Evolutionary conservation across 1,139 yeast species (phyloP).

Genomic region (Taiozyma sp.): DNA sequence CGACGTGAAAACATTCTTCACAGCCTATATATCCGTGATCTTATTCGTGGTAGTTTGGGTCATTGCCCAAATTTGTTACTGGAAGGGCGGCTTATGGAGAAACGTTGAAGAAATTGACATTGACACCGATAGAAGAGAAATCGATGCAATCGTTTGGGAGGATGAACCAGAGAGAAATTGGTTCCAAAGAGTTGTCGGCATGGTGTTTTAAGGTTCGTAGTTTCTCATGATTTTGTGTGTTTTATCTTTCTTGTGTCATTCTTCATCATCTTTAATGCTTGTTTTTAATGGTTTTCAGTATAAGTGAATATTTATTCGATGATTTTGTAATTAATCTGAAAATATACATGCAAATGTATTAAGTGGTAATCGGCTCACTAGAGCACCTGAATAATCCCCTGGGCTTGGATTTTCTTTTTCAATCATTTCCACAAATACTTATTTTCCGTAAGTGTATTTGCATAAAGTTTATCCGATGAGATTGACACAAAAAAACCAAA

Average conservation of each 20-base stretch:
- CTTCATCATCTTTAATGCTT: background rate
- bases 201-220: background rate
- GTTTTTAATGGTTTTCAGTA: background rate
- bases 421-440: no score
- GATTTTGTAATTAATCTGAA: constrained; percentile 24
- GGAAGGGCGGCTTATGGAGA: constrained; percentile 26
- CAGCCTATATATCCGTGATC: constrained; percentile 54
- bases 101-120: constrained; percentile 54
- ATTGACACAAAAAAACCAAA: no score
- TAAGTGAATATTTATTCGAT: background rate
- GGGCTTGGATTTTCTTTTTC: no score
- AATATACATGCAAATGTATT: constrained; percentile 11
- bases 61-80: constrained; percentile 44
- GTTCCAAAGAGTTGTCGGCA: background rate
- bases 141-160: constrained; percentile 51
- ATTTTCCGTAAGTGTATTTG: constrained; percentile 34
- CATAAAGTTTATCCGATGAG: constrained; percentile 19
- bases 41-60: constrained; percentile 43
- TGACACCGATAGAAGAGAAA: constrained; percentile 56
- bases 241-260: background rate
- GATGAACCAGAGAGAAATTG: constrained; percentile 26
- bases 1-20: constrained; percentile 45
- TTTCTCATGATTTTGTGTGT: background rate
- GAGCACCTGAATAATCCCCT: no score
- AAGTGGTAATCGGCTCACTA: no score